A percentile compares a stretch with the other conserved stretches of the same genome.
Evolutionary conservation across 768 basidiomycete genomes (phyloP).

Genomic region (Clitopilus passeckerianus): DNA sequence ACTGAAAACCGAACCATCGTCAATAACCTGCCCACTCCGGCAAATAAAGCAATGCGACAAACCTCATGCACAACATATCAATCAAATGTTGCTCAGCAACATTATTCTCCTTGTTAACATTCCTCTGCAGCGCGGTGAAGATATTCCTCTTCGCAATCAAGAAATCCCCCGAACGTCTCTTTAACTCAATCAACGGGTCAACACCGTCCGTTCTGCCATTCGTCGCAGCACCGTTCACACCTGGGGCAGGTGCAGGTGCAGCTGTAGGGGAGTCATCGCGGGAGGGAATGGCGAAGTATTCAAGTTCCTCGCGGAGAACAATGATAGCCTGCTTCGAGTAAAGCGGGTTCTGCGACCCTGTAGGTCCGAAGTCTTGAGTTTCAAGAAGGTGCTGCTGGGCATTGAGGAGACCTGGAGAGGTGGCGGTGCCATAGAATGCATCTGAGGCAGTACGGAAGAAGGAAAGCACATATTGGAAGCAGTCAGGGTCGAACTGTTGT

Average conservation of each 20-base stretch:
- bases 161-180: conserved; percentile 81
- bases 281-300: conserved; percentile 96
- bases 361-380: conserved; percentile 56
- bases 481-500: conserved; percentile 90
- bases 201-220: background rate
- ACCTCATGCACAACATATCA: conserved; percentile 99
- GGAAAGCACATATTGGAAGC: conserved; percentile 87
- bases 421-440: conserved; percentile 84
- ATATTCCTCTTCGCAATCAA: conserved; percentile 89
- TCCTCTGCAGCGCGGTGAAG: conserved; percentile 96
- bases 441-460: conserved; percentile 91
- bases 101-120: conserved; percentile 99
- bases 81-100: conserved; percentile 98
- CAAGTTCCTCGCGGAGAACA: conserved; percentile 94
- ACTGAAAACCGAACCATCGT: conserved; percentile 35
- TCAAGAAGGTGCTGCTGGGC: conserved; percentile 81
- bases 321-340: conserved; percentile 97
- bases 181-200: conserved; percentile 69
- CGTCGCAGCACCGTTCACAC: conserved; percentile 72
- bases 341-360: conserved; percentile 83
- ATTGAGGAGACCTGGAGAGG: conserved; percentile 64
- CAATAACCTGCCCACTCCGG: background rate
- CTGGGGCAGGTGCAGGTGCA: conserved; percentile 34
- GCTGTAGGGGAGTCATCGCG: conserved; percentile 43
- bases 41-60: conserved; percentile 9